These are phyloP conservation scores for Aspergillaceae sp. DNA, from an alignment of 2,329 filamentous ascomycete species.

Conservation along the genomic window DNA sequence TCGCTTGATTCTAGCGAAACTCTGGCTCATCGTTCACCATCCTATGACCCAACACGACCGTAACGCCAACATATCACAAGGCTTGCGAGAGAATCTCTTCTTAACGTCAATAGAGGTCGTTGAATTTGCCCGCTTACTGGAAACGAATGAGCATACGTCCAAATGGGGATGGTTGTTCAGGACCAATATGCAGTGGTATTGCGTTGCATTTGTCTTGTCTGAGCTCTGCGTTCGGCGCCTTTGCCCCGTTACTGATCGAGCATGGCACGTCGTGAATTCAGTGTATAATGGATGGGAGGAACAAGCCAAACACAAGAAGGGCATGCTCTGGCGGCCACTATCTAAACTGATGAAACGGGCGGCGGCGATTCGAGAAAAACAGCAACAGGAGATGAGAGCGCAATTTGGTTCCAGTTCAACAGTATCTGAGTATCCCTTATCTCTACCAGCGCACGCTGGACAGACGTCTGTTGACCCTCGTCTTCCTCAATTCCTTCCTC, in stretches of 20 bases:
- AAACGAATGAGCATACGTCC: slow-evolving; percentile 52
- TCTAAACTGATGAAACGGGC: slow-evolving; percentile 54
- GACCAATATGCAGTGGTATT: slow-evolving; percentile 59
- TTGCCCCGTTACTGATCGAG: slow-evolving; percentile 51
- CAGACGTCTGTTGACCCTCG: slow-evolving; percentile 5
- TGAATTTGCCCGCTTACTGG: slow-evolving; percentile 59
- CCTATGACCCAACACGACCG: slow-evolving; percentile 55
- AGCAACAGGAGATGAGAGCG: slow-evolving; percentile 26
- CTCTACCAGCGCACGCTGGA: background rate
- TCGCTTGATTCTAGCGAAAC: slow-evolving; percentile 65
- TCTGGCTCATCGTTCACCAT: slow-evolving; percentile 69
- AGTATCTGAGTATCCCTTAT: background rate
- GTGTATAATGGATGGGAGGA: slow-evolving; percentile 32
- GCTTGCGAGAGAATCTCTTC: slow-evolving; percentile 61
- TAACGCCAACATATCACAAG: slow-evolving; percentile 49
- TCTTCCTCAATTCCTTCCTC: slow-evolving; percentile 16
- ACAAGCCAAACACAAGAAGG: slow-evolving; percentile 36
- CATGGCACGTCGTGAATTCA: slow-evolving; percentile 50
- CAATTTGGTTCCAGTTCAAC: slow-evolving; percentile 11
- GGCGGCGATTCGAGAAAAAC: slow-evolving; percentile 44
- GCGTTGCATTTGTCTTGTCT: slow-evolving; percentile 41
- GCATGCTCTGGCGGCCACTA: slow-evolving; percentile 57
- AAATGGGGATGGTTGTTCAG: slow-evolving; percentile 59
- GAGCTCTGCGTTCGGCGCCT: slow-evolving; percentile 50
- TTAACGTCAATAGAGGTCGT: slow-evolving; percentile 65